Conservation (phyloP, 2,329 filamentous ascomycete species). For the Dothideomycetes sp. region DNA sequence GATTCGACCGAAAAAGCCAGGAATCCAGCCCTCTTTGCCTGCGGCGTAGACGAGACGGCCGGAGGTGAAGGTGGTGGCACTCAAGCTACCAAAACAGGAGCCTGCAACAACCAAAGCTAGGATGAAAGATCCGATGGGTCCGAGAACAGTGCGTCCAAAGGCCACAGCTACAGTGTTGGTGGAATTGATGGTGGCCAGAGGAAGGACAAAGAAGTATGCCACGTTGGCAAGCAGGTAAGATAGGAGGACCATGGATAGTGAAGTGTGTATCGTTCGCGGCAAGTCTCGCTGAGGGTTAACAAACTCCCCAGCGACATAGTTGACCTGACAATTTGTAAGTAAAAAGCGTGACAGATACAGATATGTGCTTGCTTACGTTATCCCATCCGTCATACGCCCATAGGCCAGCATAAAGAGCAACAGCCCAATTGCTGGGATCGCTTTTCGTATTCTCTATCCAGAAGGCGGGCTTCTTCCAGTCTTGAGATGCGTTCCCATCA, state of each 20-base stretch:
- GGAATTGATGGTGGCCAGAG: slow-evolving; percentile 67
- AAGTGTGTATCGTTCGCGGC: slow-evolving; percentile 89
- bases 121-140: slow-evolving; percentile 68
- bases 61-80: slow-evolving; percentile 88
- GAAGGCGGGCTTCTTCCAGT: slow-evolving; percentile 69
- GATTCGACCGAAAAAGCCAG: slow-evolving; percentile 70
- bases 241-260: slow-evolving; percentile 86
- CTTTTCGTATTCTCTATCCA: slow-evolving; percentile 85
- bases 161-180: slow-evolving; percentile 94
- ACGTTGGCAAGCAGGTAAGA: slow-evolving; percentile 87
- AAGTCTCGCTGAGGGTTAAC: slow-evolving; percentile 83
- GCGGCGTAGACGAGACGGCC: slow-evolving; percentile 88
- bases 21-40: slow-evolving; percentile 90
- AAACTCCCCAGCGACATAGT: slow-evolving; percentile 96
- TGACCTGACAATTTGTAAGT: slow-evolving; percentile 52
- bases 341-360: neutral
- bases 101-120: slow-evolving; percentile 83
- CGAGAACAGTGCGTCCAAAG: slow-evolving; percentile 86
- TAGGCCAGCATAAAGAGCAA: slow-evolving; percentile 87
- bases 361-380: slow-evolving; percentile 55
- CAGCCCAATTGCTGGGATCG: slow-evolving; percentile 78
- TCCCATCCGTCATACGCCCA: slow-evolving; percentile 99
- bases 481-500: slow-evolving; percentile 62
- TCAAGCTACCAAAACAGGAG: slow-evolving; percentile 89
- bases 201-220: slow-evolving; percentile 89